A percentile compares a stretch with the other conserved stretches of the same genome.
phyloP scores from a whole-genome alignment of 345 rosid species.

The Xanthoceras sorbifolium region DNA sequence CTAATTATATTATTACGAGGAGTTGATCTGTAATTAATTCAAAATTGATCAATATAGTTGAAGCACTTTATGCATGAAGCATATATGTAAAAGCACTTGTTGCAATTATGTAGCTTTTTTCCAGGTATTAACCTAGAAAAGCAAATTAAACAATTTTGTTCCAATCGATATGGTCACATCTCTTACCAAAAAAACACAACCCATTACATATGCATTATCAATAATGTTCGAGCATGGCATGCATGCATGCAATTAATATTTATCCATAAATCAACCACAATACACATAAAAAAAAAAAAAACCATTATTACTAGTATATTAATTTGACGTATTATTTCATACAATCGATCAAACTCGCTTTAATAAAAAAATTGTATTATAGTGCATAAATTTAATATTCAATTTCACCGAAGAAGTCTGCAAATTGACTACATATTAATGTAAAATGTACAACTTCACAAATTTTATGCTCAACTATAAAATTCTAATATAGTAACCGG shows the following conservation, averaged over 20 bases:
- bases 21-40: neutral
- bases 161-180: neutral
- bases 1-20: neutral
- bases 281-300: too few species aligned
- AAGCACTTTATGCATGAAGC: neutral
- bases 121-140: neutral
- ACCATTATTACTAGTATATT: too few species aligned
- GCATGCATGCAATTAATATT: neutral
- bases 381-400: too few species aligned
- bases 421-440: too few species aligned
- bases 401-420: too few species aligned
- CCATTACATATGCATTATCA: neutral
- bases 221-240: neutral
- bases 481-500: too few species aligned
- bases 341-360: too few species aligned
- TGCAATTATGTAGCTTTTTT: neutral
- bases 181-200: neutral
- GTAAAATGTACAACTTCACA: too few species aligned
- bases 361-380: too few species aligned
- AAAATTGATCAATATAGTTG: neutral
- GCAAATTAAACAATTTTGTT: neutral
- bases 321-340: too few species aligned
- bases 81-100: conserved; percentile 1
- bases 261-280: too few species aligned
- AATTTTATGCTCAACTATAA: too few species aligned